Base-by-base conservation (phyloP, 495 filamentous ascomycete genomes). In the Neurospora terricola region DNA sequence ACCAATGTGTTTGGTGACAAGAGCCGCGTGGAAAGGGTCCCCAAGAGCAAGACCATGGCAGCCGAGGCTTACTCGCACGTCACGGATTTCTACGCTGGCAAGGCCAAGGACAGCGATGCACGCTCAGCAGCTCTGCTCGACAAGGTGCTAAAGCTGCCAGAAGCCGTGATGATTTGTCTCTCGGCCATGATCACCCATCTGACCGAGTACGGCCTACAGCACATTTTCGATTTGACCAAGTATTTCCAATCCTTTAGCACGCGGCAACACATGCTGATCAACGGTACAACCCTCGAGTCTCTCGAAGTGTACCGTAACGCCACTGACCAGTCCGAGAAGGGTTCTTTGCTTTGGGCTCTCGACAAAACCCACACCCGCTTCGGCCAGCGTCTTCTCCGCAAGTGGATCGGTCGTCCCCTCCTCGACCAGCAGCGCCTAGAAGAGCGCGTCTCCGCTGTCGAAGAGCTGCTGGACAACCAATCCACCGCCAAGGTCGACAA, bases 241-340 rank as follows among this genome's bases (percentile, higher is more conserved):
- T 97, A 98, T 78, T 99, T 99, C 81, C 92, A 98, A 78, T 92
- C 94, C 0, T 99, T 99, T 81, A 97, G 92, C 77, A 92, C 95
- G 3, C 86, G 96, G 37, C 94, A 94, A 16, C 94, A 98, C 76
- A 98, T 99, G 96, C 85, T 98, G 4, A 86, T 99, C 73, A 98
- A 97, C 77, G 96, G 94, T 21, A 99, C 97, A 72, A 99, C 94
- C 0, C 78, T 99, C 42, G 93, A 94, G 16, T 97, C 93, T 77
- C 85, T 99, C 16, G 96, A 99, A 80, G 92, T 99, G 2, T 99
- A 98, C 80, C 90, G 94, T 37, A 99, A 99, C 74, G 90, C 94
- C 74, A 98, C 96, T 0, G 95, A 99, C 78, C 87, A 94, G 71
- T 87, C 88, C 0, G 88, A 90, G 62, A 96, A 92, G 76, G 96